Evolutionary conservation across 2,329 filamentous ascomycete species (phyloP), one percentile per base, ranked within the genome.

Genomic region (Cryphonectria japonica): DNA sequence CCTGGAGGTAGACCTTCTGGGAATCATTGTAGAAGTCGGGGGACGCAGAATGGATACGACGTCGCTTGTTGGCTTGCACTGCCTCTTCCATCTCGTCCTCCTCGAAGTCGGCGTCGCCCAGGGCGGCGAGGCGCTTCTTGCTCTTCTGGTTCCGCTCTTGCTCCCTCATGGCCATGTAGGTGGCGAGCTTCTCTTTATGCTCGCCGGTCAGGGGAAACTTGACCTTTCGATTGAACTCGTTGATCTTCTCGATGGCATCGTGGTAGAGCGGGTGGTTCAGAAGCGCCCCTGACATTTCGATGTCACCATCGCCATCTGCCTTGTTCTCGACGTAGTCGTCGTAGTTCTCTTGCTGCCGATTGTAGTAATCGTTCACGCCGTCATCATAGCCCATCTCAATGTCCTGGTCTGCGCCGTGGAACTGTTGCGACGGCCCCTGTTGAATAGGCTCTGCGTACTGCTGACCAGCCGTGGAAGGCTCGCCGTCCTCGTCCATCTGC

Each of bases 1-100:
- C 71, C n/a, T 65, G 63, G 39, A 57, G 41, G 43, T 69, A 73
- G 62, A 73, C 61, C 62, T 71, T 73, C 3, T 46, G 66, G n/a
- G 71, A 66, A 46, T 57, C 52, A 3, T 41, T 43, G 66, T 69
- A 46, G 71, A 64, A 59, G 39, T 54, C 62, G 29, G 9, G 54
- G 11, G 22, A 13, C 29, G 29, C 67, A 5, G 59, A 39, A 13
- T 34, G 39, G n/a, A 46, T 37, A 16, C 71, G 66, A 14, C 46
- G 69, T 61, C 71, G 69, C 71, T 72, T 72, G 54, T 26, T 3
- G n/a, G 65, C 69, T 22, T 62, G 64, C 14, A 26, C 69, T 19
- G 69, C 69, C 62, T 71, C 71, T 19, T 57, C 69, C 62, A 72
- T 69, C 43, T 34, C 29, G 26, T 68, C 63, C 61, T 67, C 69